Base-by-base conservation (phyloP, 306 rosid genomes). In the Prinsepia uniflora region DNA sequence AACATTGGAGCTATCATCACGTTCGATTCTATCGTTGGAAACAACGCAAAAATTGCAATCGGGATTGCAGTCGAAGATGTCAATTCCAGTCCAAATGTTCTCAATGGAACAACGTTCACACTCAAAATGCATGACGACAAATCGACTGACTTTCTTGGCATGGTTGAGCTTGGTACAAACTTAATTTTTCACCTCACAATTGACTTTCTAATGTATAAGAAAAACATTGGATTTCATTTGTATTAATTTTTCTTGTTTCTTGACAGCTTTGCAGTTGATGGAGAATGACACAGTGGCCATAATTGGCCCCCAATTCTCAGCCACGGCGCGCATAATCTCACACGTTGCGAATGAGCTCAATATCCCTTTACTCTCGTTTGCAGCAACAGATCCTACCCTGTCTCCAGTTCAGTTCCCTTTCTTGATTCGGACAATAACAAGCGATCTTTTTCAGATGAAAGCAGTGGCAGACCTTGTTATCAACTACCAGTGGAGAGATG, bases 311-410 rank as follows among this genome's bases (percentile, higher is more conserved):
- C 83, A 85, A 30, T 80, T 56, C 66, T 85, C 87, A 13, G 85
- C 81, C 1, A 80, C 79, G 39, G 85, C 85, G 43, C 89, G 80
- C 64, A 76, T 80, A 14, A 73, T 86, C 63, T 78, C 85, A 24
- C 90, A 86, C 9, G 70, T 86, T 15, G 90, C 84, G n/a, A 78
- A 86, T 71, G 90, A 86, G 72, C 80, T 86, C 49, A 80, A 73
- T 57, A 84, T 83, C 2, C 90, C 90, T 64, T 68, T 86, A 3
- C 50, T 86, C 14, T 86, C 87, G n/a, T 86, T 83, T 80, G 76
- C 90, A 22, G 81, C 81, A 12, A 78, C 81, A 20, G 81, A 78
- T 60, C 65, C 68, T 4, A 65, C 77, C 2, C 57, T 72, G 9
- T 17, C 73, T 7, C 71, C 73, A 6, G 42, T 48, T 42, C 73